Conservation (phyloP, 352 stramenopile genomes). For the Globisporangium alternatum region DNA sequence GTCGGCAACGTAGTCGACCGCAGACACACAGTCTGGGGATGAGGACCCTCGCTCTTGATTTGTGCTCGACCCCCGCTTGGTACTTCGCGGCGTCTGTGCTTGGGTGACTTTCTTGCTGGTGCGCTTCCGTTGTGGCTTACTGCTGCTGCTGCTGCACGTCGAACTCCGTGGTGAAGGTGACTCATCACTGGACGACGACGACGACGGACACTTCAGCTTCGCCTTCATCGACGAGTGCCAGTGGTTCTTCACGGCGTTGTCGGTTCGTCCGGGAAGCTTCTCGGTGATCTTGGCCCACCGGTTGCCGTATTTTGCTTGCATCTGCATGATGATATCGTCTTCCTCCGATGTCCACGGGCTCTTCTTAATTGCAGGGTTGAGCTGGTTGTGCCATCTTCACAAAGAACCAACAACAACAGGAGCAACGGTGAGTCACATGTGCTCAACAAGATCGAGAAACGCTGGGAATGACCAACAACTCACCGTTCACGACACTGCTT, state of each 20-base stretch:
- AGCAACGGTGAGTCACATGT: not conserved
- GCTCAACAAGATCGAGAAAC: not conserved
- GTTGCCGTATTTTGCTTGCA: conserved; percentile 91
- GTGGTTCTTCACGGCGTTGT: conserved; percentile 98
- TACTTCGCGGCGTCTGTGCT: not conserved
- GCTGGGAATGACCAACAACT: conserved; percentile 5
- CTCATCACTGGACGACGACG: not conserved
- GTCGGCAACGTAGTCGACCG: not conserved
- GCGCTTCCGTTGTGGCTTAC: conserved; percentile 5
- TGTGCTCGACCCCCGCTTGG: conserved; percentile 3
- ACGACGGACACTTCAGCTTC: conserved; percentile 29
- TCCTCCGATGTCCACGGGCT: conserved; percentile 79
- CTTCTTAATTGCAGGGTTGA: conserved; percentile 81
- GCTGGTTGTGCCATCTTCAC: conserved; percentile 80
- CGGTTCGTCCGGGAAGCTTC: conserved; percentile 91
- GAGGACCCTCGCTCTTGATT: conserved; percentile 16
- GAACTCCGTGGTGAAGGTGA: not conserved
- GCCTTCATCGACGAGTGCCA: conserved; percentile 90
- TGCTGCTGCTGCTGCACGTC: not conserved
- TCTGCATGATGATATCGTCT: conserved; percentile 77
- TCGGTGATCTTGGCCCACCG: conserved; percentile 98
- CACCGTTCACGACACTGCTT: conserved; percentile 88
- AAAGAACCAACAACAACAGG: not conserved
- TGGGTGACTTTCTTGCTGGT: conserved; percentile 15
- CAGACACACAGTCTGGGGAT: conserved; percentile 19